These are phyloP conservation scores for Nemania abortiva DNA, from an alignment of 2,329 filamentous ascomycete genomes.

Conservation along the genomic window DNA sequence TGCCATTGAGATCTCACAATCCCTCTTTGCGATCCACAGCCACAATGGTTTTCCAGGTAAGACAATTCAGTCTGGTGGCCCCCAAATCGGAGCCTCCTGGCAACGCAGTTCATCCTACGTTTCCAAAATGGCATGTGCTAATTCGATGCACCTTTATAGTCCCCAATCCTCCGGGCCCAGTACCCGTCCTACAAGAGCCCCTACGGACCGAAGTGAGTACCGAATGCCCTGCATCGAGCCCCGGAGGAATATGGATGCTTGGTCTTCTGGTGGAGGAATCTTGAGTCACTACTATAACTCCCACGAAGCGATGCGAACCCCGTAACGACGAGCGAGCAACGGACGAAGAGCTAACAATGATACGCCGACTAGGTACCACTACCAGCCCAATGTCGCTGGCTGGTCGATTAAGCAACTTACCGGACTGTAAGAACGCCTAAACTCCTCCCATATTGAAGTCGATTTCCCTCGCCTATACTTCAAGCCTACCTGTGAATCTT, in stretches of 20 bases:
- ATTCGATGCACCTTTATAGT: conserved; percentile 52
- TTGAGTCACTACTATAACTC: neutral
- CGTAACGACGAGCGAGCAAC: conserved; percentile 5
- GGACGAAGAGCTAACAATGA: conserved; percentile 29
- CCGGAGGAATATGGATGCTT: neutral
- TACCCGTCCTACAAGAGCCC: conserved; percentile 68
- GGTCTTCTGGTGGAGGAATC: neutral
- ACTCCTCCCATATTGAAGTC: neutral
- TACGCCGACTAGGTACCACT: conserved; percentile 65
- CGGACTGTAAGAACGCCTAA: conserved; percentile 63
- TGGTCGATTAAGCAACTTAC: conserved; percentile 62
- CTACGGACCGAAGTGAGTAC: conserved; percentile 74
- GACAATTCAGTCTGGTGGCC: neutral
- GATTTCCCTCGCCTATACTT: too few relatives aligned
- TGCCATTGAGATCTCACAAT: conserved; percentile 43
- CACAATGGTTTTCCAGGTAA: conserved; percentile 48
- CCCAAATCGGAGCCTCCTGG: neutral
- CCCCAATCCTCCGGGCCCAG: conserved; percentile 59
- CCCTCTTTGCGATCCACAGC: conserved; percentile 36
- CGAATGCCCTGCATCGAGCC: conserved; percentile 5
- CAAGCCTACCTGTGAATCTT: neutral
- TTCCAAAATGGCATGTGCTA: conserved; percentile 10
- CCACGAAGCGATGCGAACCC: conserved; percentile 9
- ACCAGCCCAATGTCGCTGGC: conserved; percentile 67
- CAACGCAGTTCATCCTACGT: neutral